phyloP scores from a whole-genome alignment of 805 yeast genomes.

The Pichia nakasei region DNA sequence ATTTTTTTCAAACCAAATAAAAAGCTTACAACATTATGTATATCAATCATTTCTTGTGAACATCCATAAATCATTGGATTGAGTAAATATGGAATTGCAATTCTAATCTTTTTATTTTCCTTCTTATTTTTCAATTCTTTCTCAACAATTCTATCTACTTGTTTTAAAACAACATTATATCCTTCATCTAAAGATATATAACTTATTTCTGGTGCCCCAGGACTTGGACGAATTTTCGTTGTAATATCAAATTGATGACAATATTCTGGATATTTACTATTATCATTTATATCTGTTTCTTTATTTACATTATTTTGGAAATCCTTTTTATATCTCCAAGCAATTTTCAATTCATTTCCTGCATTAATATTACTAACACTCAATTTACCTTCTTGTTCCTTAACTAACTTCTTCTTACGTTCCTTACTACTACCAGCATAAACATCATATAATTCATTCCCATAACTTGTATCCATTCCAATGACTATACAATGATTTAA shows the following conservation, averaged over 20 bases:
- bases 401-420: slow-evolving; percentile 49
- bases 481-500: slow-evolving; percentile 49
- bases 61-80: slow-evolving; percentile 71
- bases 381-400: slow-evolving; percentile 49
- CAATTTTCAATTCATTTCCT: slow-evolving; percentile 61
- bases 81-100: slow-evolving; percentile 68
- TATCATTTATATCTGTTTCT: slow-evolving; percentile 19
- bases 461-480: slow-evolving; percentile 52
- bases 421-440: slow-evolving; percentile 63
- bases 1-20: slow-evolving; percentile 50
- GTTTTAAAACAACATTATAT: slow-evolving; percentile 25
- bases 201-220: slow-evolving; percentile 52
- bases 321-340: slow-evolving; percentile 68
- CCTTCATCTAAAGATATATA: slow-evolving; percentile 34
- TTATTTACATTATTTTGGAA: neutral
- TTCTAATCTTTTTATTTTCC: slow-evolving; percentile 36
- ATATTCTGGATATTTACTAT: slow-evolving; percentile 40
- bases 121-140: slow-evolving; percentile 26
- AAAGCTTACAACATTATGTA: slow-evolving; percentile 48
- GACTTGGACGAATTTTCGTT: slow-evolving; percentile 56
- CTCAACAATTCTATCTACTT: slow-evolving; percentile 34
- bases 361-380: slow-evolving; percentile 58
- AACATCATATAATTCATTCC: slow-evolving; percentile 65
- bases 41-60: slow-evolving; percentile 16
- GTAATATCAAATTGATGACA: slow-evolving; percentile 71